Evolutionary conservation across 1,139 yeast species (phyloP), one percentile per base, ranked within the genome.

Genomic region (Saccharomyces hybrid): DNA sequence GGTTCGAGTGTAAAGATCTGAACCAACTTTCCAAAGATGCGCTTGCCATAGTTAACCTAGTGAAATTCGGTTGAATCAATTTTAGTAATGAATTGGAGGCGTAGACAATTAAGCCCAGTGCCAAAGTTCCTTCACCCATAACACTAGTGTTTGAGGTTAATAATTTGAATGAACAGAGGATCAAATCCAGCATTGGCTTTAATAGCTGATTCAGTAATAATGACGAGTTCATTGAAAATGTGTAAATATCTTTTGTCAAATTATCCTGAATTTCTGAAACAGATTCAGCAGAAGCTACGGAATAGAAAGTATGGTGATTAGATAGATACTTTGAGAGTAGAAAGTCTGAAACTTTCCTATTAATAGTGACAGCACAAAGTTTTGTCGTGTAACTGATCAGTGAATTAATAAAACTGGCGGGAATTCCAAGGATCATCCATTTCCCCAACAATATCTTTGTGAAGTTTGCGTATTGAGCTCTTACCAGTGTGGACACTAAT

Each of bases 381-480:
- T 81, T 82, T 59, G 86, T 89, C 4, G 90, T 78, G 76, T 85
- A 89, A 47, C 81, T 77, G 55, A 91, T 77, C 58, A 87, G 71
- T 0, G 96, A 81, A 65, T 90, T 89, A 14, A 88, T 85, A 44
- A 87, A 69, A 1, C 96, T 81, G 0, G 96, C 95, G 0, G 98
- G 98, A 5, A 90, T 70, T 5, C 97, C 96, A 14, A 91, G 76
- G 26, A 82, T 65, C 85, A 91, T 82, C 97, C 97, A 91, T 67
- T 82, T 77, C 0, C 81, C 77, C 56, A 90, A 73, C 48, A 86
- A 76, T 47, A 67, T 64, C 60, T 78, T 76, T 54, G 85, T 73
- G 65, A 91, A 91, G 51, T 76, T 77, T 51, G 76, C 75, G 55
- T 90, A 85, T 53, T 79, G 77, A 58, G 86, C 89, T 47, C 85